Conservation (phyloP, 2,329 filamentous ascomycete species). For the Pseudogymnoascus sp. region DNA sequence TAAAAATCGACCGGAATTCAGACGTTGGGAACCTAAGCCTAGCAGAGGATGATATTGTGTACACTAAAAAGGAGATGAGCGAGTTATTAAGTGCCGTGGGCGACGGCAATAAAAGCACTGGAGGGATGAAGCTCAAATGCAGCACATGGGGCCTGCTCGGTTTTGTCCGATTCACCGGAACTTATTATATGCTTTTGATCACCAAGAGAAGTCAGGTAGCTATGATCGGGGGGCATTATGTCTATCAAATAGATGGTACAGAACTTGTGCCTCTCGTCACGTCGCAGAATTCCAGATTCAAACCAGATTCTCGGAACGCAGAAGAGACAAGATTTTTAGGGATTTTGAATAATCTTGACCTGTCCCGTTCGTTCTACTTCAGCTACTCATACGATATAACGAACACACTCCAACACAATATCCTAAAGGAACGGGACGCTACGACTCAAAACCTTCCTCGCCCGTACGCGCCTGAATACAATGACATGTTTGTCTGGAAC, state of each 20-base stretch:
- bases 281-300: conserved; percentile 56
- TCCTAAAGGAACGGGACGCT: conserved; percentile 68
- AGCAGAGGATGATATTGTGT: conserved; percentile 90
- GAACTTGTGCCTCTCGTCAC: conserved; percentile 84
- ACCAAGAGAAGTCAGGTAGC: conserved; percentile 94
- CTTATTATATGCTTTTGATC: conserved; percentile 95
- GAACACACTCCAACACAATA: conserved; percentile 83
- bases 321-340: conserved; percentile 85
- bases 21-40: conserved; percentile 73
- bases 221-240: conserved; percentile 90
- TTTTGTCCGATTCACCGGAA: conserved; percentile 91
- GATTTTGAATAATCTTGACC: conserved; percentile 84
- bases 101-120: conserved; percentile 85
- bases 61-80: conserved; percentile 86
- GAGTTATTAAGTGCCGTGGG: conserved; percentile 90
- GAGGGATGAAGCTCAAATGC: conserved; percentile 81
- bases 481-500: conserved; percentile 99
- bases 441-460: conserved; percentile 57
- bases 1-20: conserved; percentile 89
- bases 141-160: conserved; percentile 90
- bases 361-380: conserved; percentile 92
- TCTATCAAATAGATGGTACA: conserved; percentile 92
- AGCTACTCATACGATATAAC: conserved; percentile 98
- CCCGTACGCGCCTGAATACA: conserved; percentile 59
- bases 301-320: conserved; percentile 69